These are phyloP conservation scores for Aspergillus neoniger DNA, from an alignment of 2,329 filamentous ascomycete genomes.

Conservation along the genomic window DNA sequence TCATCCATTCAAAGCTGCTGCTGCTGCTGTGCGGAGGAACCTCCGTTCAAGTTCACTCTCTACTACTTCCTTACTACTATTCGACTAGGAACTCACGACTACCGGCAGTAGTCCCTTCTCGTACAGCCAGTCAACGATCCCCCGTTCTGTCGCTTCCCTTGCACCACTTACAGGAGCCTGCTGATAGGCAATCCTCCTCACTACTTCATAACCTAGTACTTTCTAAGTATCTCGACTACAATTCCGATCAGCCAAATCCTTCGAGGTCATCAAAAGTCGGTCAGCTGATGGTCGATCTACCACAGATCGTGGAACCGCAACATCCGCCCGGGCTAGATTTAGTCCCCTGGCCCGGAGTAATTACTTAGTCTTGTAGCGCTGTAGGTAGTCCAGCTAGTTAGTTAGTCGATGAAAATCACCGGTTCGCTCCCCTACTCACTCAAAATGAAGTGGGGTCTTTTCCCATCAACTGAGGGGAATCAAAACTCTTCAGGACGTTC, in stretches of 20 bases:
- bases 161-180: not conserved
- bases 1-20: too few species aligned
- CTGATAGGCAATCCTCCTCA: too few species aligned
- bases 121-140: not conserved
- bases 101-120: not conserved
- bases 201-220: too few species aligned
- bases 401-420: not conserved
- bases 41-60: not conserved
- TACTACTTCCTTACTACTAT: too few species aligned
- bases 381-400: not conserved
- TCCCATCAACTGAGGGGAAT: not conserved
- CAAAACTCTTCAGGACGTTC: not conserved
- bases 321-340: not conserved
- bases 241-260: not conserved
- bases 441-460: not conserved
- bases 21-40: not conserved
- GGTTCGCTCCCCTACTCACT: not conserved
- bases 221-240: not conserved
- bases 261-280: conserved; percentile 2
- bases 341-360: too few species aligned
- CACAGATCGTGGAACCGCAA: not conserved
- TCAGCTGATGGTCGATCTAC: not conserved
- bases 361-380: not conserved
- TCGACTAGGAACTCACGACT: too few species aligned
- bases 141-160: not conserved